phyloP scores from a whole-genome alignment of 306 rosid genomes.

The Cucumis melo region DNA sequence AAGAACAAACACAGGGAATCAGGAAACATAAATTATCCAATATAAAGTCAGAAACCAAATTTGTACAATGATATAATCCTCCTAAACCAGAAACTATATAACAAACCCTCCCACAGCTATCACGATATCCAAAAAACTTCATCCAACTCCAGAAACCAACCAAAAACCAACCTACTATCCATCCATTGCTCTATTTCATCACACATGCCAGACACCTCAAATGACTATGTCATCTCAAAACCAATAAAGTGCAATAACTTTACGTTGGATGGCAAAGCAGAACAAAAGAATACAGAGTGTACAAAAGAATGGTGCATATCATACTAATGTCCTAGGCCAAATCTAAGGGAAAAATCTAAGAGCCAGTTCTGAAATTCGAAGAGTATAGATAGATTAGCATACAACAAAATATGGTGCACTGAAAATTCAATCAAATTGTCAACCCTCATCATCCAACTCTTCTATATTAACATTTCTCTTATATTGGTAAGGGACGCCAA shows the following conservation, averaged over 20 bases:
- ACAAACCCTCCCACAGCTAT: background rate
- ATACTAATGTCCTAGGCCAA: background rate
- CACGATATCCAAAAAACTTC: background rate
- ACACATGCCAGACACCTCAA: background rate
- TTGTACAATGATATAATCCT: background rate
- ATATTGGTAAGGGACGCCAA: background rate
- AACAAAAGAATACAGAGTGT: background rate
- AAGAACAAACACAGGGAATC: conserved; percentile 1
- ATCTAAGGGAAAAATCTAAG: background rate
- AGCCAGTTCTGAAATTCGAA: background rate
- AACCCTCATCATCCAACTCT: background rate
- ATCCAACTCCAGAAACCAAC: background rate
- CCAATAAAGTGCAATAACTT: background rate
- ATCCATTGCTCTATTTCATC: background rate
- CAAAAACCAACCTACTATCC: background rate
- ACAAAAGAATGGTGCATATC: background rate
- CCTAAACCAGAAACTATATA: background rate
- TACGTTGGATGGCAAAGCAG: background rate
- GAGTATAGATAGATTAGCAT: background rate
- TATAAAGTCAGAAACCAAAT: background rate
- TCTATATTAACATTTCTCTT: background rate
- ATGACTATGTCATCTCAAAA: background rate
- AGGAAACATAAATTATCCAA: background rate
- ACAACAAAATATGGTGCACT: background rate
- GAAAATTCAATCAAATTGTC: background rate